Evolutionary conservation across 768 basidiomycete genomes (phyloP), one percentile per base, ranked within the genome.

Genomic region (Tephrocybe sp.): DNA sequence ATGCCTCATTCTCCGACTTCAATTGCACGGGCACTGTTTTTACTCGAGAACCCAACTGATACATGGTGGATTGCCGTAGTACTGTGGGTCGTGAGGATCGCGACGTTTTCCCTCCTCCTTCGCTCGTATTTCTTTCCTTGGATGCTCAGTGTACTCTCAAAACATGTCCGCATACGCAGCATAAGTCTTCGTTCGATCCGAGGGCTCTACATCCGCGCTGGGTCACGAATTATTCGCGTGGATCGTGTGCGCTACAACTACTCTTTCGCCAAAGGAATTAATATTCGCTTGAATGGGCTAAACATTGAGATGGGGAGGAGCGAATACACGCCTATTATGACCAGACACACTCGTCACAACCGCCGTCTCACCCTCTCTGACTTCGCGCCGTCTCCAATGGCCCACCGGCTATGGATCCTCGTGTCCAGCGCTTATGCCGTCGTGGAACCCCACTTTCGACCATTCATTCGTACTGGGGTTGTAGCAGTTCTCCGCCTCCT

Each of bases 181-280:
- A 77, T 90, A 49, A 90, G 89, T 62, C 70, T 87, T 34, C 79
- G 86, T 48, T 92, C 89, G 16, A 81, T 92, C 52, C 84, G 87
- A 47, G 89, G 89, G 31, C 70, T 91, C 17, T 89, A 85, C 65
- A 76, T 88, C 53, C 76, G 80, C 40, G 72, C 71, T 26, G 83
- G 83, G 23, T 67, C 63, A 43, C 69, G 74, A 47, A 79, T 75
- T 22, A 79, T 79, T 69, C 77, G 74, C 26, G 73, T 85, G n/a
- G 87, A 90, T 51, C 83, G 89, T 47, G 78, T 92, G 40, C 78
- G 83, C 45, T 87, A 83, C 65, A 74, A 77, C 49, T 77, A 73
- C 62, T 71, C 78, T 10, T 74, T 72, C 10, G 66, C 74, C 1
- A 78, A 77, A 52, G 79, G 83, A 33, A 66, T 89, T n/a, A 79